These are phyloP conservation scores for Rehmannia glutinosa DNA, from an alignment of 257 asterid genomes.

Conservation along the genomic window DNA sequence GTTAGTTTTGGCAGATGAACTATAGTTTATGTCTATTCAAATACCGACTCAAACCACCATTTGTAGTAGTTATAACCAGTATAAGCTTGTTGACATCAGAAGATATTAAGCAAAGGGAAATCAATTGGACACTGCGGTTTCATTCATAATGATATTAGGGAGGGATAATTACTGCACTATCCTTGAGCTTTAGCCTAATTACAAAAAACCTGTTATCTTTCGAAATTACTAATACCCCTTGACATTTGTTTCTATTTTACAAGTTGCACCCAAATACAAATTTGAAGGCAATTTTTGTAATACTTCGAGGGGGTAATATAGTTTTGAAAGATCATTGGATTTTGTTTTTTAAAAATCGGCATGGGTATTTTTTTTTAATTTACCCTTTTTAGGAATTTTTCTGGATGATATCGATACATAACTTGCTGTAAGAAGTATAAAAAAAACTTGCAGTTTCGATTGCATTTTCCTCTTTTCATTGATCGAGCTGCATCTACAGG, in stretches of 20 bases:
- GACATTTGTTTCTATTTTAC: not conserved
- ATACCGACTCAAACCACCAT: no score
- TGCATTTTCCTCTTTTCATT: not conserved
- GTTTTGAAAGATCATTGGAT: no score
- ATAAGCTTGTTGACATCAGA: not conserved
- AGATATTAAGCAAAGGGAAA: not conserved
- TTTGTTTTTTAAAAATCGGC: no score
- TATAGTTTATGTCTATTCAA: not conserved
- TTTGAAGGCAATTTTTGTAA: no score
- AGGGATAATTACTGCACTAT: not conserved
- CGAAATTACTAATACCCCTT: not conserved
- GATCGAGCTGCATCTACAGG: conserved; percentile 40
- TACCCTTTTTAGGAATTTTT: no score
- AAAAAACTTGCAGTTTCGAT: not conserved
- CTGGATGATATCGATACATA: not conserved
- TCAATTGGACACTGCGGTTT: not conserved
- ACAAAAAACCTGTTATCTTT: not conserved
- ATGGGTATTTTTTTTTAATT: no score
- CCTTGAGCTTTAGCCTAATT: not conserved
- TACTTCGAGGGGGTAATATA: no score
- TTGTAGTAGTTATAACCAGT: not conserved
- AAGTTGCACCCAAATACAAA: not conserved
- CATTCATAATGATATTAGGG: not conserved
- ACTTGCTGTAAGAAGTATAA: not conserved
- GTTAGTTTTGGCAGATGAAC: not conserved